Evolutionary conservation across 2,329 filamentous ascomycete species (phyloP), one percentile per base, ranked within the genome.

Genomic region (Ceratocystiopsis minuta): DNA sequence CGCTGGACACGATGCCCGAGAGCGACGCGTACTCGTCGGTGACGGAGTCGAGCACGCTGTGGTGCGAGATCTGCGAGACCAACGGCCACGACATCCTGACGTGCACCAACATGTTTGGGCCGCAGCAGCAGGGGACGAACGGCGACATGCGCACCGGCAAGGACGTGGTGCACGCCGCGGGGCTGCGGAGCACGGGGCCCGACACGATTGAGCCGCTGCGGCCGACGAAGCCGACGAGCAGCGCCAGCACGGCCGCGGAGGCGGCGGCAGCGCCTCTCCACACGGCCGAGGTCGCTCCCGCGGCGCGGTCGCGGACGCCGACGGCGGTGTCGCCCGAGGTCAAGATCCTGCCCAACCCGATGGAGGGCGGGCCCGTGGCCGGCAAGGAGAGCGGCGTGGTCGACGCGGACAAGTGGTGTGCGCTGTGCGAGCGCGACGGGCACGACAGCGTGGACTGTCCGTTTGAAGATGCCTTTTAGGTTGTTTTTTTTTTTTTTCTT

Each of bases 371-470:
- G 2, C 78, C 82, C 2, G 70, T 84, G 18, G 79, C 82, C 5
- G 83, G 83, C 41, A 88, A 85, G 62, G 75, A 79, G 49, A 85
- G 77, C 43, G 80, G 81, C 1, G 64, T 83, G 38, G 68, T 88
- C 49, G 85, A 96, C 53, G 74, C 78, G 42, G 73, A 79, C 47
- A 95, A 94, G 62, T 98, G 90, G 90, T 98, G 90, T 60, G 90
- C 90, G 15, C 67, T 96, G 37, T 98, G 90, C 57, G 90, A 98
- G 65, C 76, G 84, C 47, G 90, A 98, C 54, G 90, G 90, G 14
- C 90, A 98, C 57, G 83, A 95, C 60, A 95, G 88, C 54, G 87
- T 93, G 46, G 85, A 92, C 59, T 94, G 87, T 60, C 86, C 87
- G 13, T 81, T 93, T 59, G 87, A 94, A 61, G 85, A 92, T 58